A percentile compares a stretch with the other conserved stretches of the same genome.
These are phyloP conservation scores for Viola pubescens DNA, from an alignment of 441 rosid genomes.

Conservation along the genomic window DNA sequence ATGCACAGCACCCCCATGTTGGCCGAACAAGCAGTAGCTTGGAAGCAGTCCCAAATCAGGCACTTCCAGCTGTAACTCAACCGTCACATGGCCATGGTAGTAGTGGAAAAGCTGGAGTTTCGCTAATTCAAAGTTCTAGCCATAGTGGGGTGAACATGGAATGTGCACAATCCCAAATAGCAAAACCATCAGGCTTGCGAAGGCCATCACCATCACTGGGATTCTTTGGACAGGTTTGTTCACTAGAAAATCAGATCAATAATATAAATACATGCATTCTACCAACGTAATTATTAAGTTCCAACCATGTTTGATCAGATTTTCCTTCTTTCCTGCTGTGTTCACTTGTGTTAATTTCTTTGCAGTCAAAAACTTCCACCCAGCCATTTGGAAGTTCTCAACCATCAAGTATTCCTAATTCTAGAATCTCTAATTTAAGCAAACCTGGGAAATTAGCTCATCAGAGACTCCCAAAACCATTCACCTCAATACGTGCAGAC, in stretches of 20 bases:
- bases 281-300: background rate
- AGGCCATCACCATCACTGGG: constrained; percentile 87
- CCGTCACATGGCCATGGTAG: constrained; percentile 21
- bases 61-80: constrained; percentile 24
- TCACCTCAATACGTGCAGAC: constrained; percentile 20
- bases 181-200: constrained; percentile 80
- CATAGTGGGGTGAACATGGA: constrained; percentile 22
- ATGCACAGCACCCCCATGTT: constrained; percentile 23
- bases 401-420: constrained; percentile 21
- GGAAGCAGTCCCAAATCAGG: constrained; percentile 30
- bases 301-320: background rate
- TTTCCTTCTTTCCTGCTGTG: background rate
- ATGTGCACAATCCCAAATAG: constrained; percentile 26
- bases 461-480: constrained; percentile 26
- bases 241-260: constrained; percentile 5
- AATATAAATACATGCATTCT: background rate
- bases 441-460: constrained; percentile 28
- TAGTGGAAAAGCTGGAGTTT: constrained; percentile 21
- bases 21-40: constrained; percentile 24
- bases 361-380: constrained; percentile 59
- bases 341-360: constrained; percentile 16
- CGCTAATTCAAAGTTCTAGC: constrained; percentile 29
- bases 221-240: constrained; percentile 67
- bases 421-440: constrained; percentile 27
- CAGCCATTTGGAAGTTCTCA: constrained; percentile 28